phyloP scores from a whole-genome alignment of 768 basidiomycete genomes.

The Lentinula boryana region DNA sequence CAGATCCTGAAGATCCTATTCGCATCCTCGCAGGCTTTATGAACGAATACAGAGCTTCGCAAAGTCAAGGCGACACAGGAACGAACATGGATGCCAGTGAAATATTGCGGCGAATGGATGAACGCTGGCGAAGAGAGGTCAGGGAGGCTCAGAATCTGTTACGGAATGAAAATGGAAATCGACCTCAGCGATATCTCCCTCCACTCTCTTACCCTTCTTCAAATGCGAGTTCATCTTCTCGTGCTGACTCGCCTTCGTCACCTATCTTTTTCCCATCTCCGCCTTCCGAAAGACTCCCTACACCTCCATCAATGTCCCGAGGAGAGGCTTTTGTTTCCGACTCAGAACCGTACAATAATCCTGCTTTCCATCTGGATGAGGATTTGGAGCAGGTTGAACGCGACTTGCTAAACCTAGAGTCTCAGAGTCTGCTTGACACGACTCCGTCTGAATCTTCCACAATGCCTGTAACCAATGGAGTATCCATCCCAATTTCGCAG shows the following conservation, averaged over 20 bases:
- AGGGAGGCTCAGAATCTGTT: background rate
- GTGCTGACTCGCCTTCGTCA: background rate
- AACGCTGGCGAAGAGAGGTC: background rate
- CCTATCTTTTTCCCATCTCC: background rate
- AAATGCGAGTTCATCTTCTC: background rate
- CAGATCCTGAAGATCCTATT: conserved; percentile 2
- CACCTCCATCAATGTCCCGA: background rate
- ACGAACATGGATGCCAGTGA: background rate
- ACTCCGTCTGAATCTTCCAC: background rate
- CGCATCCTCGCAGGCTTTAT: background rate
- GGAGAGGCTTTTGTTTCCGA: background rate
- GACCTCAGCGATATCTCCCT: conserved; percentile 1
- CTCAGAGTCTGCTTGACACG: background rate
- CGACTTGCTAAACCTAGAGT: background rate
- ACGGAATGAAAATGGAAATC: background rate
- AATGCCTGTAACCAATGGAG: background rate
- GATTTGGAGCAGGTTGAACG: background rate
- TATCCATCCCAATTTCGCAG: background rate
- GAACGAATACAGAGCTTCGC: background rate
- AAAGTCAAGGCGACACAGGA: background rate
- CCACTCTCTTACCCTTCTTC: background rate
- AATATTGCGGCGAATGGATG: background rate
- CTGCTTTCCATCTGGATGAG: background rate
- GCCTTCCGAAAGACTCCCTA: background rate
- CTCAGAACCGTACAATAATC: background rate